phyloP scores from a whole-genome alignment of 2,329 filamentous ascomycete genomes.

The Blastomyces gilchristii region DNA sequence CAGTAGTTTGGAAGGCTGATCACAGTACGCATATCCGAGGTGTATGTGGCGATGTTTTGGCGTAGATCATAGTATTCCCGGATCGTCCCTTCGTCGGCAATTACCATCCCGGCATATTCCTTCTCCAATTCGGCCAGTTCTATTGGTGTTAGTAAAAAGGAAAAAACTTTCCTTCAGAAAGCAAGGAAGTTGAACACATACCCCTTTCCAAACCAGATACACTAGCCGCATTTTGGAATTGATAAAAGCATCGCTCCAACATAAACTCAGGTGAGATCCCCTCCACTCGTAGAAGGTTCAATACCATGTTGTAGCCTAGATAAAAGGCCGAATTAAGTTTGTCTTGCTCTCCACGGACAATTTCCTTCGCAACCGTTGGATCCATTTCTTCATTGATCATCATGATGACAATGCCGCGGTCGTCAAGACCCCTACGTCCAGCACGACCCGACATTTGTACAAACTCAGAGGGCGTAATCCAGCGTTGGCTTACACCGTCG shows the following conservation, averaged over 20 bases:
- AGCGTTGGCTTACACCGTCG: slow-evolving; percentile 69
- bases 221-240: slow-evolving; percentile 91
- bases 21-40: slow-evolving; percentile 79
- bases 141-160: slow-evolving; percentile 24
- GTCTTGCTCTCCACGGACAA: slow-evolving; percentile 93
- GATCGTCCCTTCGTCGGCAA: slow-evolving; percentile 76
- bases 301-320: slow-evolving; percentile 97
- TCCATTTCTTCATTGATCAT: slow-evolving; percentile 98
- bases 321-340: slow-evolving; percentile 96
- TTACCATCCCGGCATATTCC: slow-evolving; percentile 60
- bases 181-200: slow-evolving; percentile 19
- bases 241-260: slow-evolving; percentile 96
- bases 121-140: slow-evolving; percentile 69
- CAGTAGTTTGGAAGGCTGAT: slow-evolving; percentile 88
- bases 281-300: slow-evolving; percentile 94
- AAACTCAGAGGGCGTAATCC: slow-evolving; percentile 89
- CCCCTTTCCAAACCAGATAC: slow-evolving; percentile 70
- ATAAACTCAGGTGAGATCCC: slow-evolving; percentile 98
- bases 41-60: slow-evolving; percentile 71
- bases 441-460: slow-evolving; percentile 98
- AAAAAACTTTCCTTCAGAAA: slow-evolving; percentile 7
- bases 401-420: slow-evolving; percentile 98
- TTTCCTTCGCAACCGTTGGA: slow-evolving; percentile 82
- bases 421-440: slow-evolving; percentile 91
- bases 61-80: slow-evolving; percentile 90